Conservation (phyloP, 1,139 yeast species). For the Trichomonascaceae sp. region DNA sequence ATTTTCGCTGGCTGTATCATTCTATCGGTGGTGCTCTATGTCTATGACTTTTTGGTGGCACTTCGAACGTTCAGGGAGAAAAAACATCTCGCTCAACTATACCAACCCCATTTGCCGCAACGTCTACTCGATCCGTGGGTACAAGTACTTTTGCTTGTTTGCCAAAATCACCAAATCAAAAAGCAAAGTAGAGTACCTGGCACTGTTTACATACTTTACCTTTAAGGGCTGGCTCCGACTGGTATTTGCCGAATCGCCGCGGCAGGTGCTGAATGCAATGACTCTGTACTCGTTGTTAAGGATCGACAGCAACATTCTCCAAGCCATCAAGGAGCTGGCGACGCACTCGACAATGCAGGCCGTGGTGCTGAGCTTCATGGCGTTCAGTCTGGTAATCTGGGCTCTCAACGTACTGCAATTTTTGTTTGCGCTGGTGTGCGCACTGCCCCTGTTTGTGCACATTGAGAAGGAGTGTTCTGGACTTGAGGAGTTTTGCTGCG, state of each 20-base stretch:
- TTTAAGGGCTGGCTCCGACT: slow-evolving; percentile 52
- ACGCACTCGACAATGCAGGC: slow-evolving; percentile 50
- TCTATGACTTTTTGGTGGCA: slow-evolving; percentile 51
- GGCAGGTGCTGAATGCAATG: slow-evolving; percentile 72
- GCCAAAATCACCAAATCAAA: slow-evolving; percentile 52
- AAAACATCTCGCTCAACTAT: slow-evolving; percentile 59
- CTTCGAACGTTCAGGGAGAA: slow-evolving; percentile 42
- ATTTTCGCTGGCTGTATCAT: slow-evolving; percentile 75
- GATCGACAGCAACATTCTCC: slow-evolving; percentile 34
- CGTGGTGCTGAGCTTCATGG: slow-evolving; percentile 59
- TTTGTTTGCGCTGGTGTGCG: slow-evolving; percentile 41
- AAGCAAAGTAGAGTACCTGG: slow-evolving; percentile 50
- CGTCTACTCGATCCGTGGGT: slow-evolving; percentile 42
- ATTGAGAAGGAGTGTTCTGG: slow-evolving; percentile 28
- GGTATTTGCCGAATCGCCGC: slow-evolving; percentile 71
- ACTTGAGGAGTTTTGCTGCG: slow-evolving; percentile 47
- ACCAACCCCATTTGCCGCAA: slow-evolving; percentile 52
- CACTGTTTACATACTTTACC: slow-evolving; percentile 56
- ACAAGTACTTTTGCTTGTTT: slow-evolving; percentile 60
- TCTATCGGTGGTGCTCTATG: slow-evolving; percentile 47
- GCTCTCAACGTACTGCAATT: slow-evolving; percentile 51
- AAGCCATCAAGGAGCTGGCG: slow-evolving; percentile 48
- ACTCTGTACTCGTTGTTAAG: slow-evolving; percentile 47
- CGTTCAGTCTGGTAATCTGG: slow-evolving; percentile 67
- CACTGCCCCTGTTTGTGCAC: slow-evolving; percentile 42